Evolutionary conservation across 208 protist species (phyloP), one percentile per base, ranked within the genome.

Genomic region (Eutreptiella sp.): DNA sequence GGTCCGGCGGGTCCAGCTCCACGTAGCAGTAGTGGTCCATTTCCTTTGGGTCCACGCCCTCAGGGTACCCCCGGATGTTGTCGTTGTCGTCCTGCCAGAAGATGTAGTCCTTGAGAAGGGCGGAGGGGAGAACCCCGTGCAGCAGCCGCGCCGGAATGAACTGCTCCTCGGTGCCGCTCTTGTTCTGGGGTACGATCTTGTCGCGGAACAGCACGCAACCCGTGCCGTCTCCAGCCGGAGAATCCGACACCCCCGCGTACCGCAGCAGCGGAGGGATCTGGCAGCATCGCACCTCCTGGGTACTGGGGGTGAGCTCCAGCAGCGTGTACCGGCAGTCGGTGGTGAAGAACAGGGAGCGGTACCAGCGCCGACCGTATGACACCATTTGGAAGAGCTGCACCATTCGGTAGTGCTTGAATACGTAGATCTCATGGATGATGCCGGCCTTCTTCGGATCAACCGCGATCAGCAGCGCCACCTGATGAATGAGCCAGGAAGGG

Each of bases 61-160:
- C n/a, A n/a, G n/a, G n/a, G n/a, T n/a, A n/a, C n/a, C n/a, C n/a
- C n/a, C n/a, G n/a, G n/a, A 77, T 14, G 31, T 23, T 38, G 53
- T 75, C 69, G 32, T 76, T 29, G 14, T 58, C 64, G 38, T 81
- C 70, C 36, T 80, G 73, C 76, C 76, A 81, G 55, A 80, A 75
- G 39, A 66, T 35, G 53, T 80, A 53, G 19, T 31, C 48, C 16
- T 77, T 59, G 19, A 81, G 53, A 16, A 81, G 60, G 19, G 64
- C 68, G 16, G 46, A 41, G 3, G 76, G 76, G 0, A 81, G 23
- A n/a, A 81, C 36, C 29, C 73, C 76, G 33, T 53, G 66, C 19
- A 81, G 54, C 36, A 80, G 43, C 33, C 76, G 68, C 5, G 52
- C 26, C n/a, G 76, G 76, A 34, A 81, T 62, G 59, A 66, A 77